A percentile compares a stretch with the other conserved stretches of the same genome.
Conservation (phyloP, 73 alveolate genomes). For the Stentor coeruleus region DNA sequence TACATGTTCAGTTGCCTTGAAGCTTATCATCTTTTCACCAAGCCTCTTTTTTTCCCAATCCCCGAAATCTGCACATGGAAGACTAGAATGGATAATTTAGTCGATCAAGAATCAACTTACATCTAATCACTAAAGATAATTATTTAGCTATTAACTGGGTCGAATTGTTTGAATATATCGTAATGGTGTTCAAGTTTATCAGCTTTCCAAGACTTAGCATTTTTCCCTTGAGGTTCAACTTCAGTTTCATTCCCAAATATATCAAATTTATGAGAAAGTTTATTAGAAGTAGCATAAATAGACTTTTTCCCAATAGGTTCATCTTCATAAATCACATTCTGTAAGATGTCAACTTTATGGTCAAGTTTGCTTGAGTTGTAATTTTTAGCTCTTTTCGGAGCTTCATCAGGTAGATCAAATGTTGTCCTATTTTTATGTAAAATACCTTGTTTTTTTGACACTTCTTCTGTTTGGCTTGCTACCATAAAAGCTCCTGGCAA, state of each 20-base stretch:
- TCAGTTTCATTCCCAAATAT: constrained; percentile 4
- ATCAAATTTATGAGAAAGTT: neutral
- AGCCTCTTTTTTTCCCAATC: neutral
- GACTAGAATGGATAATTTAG: neutral
- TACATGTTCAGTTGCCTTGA: constrained; percentile 1
- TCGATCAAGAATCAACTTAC: neutral
- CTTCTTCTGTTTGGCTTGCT: neutral
- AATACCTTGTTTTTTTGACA: too few relatives aligned
- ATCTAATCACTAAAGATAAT: too few relatives aligned
- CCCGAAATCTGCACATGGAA: neutral
- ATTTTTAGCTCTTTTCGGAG: neutral
- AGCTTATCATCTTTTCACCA: neutral
- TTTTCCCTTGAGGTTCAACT: neutral
- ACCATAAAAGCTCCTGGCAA: neutral
- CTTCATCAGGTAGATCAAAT: neutral
- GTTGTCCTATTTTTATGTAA: neutral
- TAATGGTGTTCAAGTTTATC: constrained; percentile 1
- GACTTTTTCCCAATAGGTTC: constrained; percentile 1
- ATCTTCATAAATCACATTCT: neutral
- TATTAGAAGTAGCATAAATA: neutral
- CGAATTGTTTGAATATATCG: neutral
- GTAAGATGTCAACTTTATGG: neutral
- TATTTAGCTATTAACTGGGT: neutral
- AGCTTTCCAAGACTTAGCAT: neutral
- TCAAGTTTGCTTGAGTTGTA: neutral